These are phyloP conservation scores for Quillaja saponaria DNA, from an alignment of 306 rosid genomes.

Conservation along the genomic window DNA sequence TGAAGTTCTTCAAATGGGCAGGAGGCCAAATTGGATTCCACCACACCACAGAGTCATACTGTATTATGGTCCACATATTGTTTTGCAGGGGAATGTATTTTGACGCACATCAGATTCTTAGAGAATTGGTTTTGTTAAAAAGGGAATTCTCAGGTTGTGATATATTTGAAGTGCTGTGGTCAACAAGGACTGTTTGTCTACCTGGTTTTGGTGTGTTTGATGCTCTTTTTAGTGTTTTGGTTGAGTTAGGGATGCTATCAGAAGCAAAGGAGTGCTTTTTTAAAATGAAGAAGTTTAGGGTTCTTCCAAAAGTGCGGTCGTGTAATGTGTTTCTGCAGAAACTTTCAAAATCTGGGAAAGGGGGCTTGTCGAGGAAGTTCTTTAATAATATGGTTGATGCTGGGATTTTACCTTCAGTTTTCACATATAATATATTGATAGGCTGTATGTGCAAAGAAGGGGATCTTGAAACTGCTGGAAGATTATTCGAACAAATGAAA, in stretches of 20 bases:
- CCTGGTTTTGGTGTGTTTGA: constrained; percentile 76
- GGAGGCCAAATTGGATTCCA: constrained; percentile 51
- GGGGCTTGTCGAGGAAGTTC: constrained; percentile 49
- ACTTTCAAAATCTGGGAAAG: constrained; percentile 62
- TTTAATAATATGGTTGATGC: constrained; percentile 68
- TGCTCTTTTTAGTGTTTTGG: constrained; percentile 78
- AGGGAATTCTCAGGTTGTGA: constrained; percentile 56
- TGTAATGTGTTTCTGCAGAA: constrained; percentile 78
- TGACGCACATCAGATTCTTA: constrained; percentile 55
- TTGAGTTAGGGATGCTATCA: constrained; percentile 76
- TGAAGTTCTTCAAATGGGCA: constrained; percentile 68
- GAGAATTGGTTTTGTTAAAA: constrained; percentile 57
- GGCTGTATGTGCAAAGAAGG: constrained; percentile 70
- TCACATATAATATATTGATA: constrained; percentile 78
- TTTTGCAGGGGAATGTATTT: constrained; percentile 60
- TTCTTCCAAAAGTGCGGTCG: constrained; percentile 74
- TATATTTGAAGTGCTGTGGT: constrained; percentile 75
- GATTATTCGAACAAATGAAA: constrained; percentile 71
- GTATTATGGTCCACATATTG: constrained; percentile 70
- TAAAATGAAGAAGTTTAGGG: constrained; percentile 68
- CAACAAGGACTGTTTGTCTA: constrained; percentile 58
- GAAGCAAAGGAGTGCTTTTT: constrained; percentile 69
- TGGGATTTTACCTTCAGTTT: constrained; percentile 69
- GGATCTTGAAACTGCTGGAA: constrained; percentile 61
- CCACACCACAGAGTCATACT: constrained; percentile 65